phyloP scores from a whole-genome alignment of 2,329 filamentous ascomycete species.

The Fusarium bactridioides region DNA sequence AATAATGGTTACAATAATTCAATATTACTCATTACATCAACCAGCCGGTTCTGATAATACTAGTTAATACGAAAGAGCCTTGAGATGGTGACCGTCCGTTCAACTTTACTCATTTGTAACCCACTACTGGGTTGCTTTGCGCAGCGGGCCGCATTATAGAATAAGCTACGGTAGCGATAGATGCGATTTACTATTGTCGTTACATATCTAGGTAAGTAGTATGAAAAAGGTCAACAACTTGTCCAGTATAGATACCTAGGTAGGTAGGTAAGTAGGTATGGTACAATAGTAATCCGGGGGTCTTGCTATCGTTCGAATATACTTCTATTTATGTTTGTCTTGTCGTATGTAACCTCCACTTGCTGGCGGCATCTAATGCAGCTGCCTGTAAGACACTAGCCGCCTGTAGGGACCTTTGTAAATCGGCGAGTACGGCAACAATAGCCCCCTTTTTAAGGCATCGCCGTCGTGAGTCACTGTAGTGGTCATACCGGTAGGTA shows the following conservation, averaged over 20 bases:
- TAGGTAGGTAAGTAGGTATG: too few species aligned
- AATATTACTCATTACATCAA: slow-evolving; percentile 1
- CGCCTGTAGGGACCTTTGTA: slow-evolving; percentile 12
- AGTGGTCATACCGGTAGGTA: background rate
- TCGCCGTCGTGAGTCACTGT: slow-evolving; percentile 9
- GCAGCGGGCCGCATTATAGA: background rate
- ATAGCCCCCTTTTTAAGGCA: background rate
- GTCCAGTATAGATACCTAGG: too few species aligned
- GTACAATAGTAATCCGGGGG: background rate
- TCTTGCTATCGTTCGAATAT: background rate
- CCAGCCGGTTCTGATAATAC: background rate
- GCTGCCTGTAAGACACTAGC: slow-evolving; percentile 14
- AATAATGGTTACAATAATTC: slow-evolving; percentile 14
- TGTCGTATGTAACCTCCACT: background rate
- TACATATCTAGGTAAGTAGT: too few species aligned
- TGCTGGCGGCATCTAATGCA: background rate
- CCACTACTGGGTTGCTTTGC: background rate
- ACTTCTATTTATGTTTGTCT: background rate
- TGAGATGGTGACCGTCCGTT: background rate
- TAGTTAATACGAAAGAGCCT: background rate
- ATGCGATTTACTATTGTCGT: background rate
- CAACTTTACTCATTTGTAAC: background rate
- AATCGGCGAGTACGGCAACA: background rate
- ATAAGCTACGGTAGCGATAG: background rate
- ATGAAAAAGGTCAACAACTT: background rate